These are phyloP conservation scores for Fusarium setosum DNA, from an alignment of 2,329 filamentous ascomycete species.

Conservation along the genomic window DNA sequence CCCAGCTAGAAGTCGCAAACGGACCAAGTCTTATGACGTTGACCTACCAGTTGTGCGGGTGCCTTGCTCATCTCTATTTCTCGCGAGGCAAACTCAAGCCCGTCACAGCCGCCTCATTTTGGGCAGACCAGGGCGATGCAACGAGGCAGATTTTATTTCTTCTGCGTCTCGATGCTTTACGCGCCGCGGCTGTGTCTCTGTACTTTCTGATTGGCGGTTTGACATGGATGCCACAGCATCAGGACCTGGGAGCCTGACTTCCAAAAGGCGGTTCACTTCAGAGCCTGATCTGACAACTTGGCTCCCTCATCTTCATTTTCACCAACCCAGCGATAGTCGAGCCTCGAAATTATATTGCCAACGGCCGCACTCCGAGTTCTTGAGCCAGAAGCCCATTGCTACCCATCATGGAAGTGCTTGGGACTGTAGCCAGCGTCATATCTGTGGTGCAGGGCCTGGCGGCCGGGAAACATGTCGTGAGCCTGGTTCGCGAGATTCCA, in stretches of 20 bases:
- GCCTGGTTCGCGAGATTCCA: slow-evolving; percentile 10
- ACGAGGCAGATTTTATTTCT: neutral
- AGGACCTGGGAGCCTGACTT: slow-evolving; percentile 5
- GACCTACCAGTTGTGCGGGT: no score
- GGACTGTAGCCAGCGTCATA: slow-evolving; percentile 22
- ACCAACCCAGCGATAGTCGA: neutral
- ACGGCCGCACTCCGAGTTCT: no score
- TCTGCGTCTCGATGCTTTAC: neutral
- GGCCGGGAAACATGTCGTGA: slow-evolving; percentile 12
- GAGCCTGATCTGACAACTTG: neutral
- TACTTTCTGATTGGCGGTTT: slow-evolving; percentile 9
- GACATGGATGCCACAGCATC: neutral
- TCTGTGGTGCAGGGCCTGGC: slow-evolving; percentile 13
- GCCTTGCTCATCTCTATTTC: no score
- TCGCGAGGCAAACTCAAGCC: no score
- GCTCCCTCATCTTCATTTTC: neutral
- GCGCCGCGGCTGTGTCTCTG: neutral
- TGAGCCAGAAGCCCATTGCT: neutral
- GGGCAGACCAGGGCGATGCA: neutral
- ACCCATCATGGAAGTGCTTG: slow-evolving; percentile 17
- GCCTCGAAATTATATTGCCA: no score
- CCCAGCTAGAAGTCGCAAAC: no score
- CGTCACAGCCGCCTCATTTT: neutral
- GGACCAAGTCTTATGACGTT: no score
- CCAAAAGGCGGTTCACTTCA: no score